These are phyloP conservation scores for Blastobotrys peoriensis DNA, from an alignment of 805 yeast genomes.

Conservation along the genomic window DNA sequence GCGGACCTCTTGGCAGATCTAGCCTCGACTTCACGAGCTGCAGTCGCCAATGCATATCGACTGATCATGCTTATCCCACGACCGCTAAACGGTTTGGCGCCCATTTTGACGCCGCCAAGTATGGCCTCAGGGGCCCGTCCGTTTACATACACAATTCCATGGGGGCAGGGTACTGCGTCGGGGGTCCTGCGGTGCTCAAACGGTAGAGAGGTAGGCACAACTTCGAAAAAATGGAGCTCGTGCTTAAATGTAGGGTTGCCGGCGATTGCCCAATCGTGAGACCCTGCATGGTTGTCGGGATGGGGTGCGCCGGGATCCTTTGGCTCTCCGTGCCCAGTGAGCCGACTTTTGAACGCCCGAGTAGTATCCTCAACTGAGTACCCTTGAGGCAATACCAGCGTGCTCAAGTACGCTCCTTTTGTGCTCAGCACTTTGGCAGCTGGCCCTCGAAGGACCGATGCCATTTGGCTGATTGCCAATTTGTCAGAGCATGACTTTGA, in stretches of 20 bases:
- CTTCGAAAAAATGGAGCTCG: conserved; percentile 1
- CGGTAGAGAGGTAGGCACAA: conserved; percentile 1
- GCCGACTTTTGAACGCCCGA: conserved; percentile 27
- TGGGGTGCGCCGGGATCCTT: not conserved
- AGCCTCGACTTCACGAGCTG: not conserved
- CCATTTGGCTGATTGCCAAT: conserved; percentile 52
- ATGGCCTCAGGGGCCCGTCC: conserved; percentile 16
- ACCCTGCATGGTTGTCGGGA: not conserved
- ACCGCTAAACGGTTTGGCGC: conserved; percentile 18
- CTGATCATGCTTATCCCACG: conserved; percentile 19
- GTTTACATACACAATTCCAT: conserved; percentile 5
- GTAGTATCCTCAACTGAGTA: conserved; percentile 20
- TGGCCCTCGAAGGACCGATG: conserved; percentile 31
- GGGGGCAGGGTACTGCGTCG: conserved; percentile 15
- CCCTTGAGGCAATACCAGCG: conserved; percentile 26
- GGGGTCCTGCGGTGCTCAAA: conserved; percentile 5
- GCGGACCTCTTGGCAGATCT: not conserved
- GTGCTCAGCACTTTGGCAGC: conserved; percentile 19
- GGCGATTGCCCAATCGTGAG: no score
- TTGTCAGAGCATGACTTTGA: conserved; percentile 92
- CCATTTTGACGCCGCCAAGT: conserved; percentile 25
- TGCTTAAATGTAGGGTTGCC: not conserved
- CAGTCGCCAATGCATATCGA: conserved; percentile 10
- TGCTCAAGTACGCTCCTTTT: conserved; percentile 20
- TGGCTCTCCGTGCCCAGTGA: not conserved